These are phyloP conservation scores for Clathrospora elynae DNA, from an alignment of 2,329 filamentous ascomycete genomes.

Conservation along the genomic window DNA sequence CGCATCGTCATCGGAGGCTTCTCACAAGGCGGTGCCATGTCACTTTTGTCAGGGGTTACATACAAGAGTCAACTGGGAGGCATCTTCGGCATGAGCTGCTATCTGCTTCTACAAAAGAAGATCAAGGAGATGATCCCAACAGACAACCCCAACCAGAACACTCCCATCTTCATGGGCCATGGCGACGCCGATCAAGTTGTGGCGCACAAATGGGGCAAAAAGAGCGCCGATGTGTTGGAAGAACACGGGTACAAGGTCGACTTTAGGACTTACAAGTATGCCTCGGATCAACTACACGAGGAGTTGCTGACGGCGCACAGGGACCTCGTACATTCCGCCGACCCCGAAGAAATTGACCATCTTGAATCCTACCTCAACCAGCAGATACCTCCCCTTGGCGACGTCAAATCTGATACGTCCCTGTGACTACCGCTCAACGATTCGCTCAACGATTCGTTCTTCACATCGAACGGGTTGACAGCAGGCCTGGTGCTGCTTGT, in stretches of 20 bases:
- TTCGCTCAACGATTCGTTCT: no score
- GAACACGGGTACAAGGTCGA: slow-evolving; percentile 73
- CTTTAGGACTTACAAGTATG: slow-evolving; percentile 76
- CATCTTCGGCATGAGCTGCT: slow-evolving; percentile 83
- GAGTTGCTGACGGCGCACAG: slow-evolving; percentile 49
- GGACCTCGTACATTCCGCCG: slow-evolving; percentile 75
- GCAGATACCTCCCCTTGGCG: slow-evolving; percentile 56
- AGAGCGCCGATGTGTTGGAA: slow-evolving; percentile 70
- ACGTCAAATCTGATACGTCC: slow-evolving; percentile 31
- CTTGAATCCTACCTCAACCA: slow-evolving; percentile 68
- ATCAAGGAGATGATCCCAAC: slow-evolving; percentile 56
- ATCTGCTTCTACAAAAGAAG: slow-evolving; percentile 73
- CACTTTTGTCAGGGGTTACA: slow-evolving; percentile 79
- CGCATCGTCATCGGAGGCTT: slow-evolving; percentile 87
- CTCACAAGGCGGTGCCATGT: slow-evolving; percentile 86
- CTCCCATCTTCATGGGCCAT: slow-evolving; percentile 87
- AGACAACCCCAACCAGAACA: slow-evolving; percentile 68
- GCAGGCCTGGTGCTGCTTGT: slow-evolving; percentile 34
- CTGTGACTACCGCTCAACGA: slow-evolving; percentile 37
- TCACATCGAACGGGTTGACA: slow-evolving; percentile 16
- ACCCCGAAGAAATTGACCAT: slow-evolving; percentile 78
- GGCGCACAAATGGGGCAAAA: slow-evolving; percentile 67
- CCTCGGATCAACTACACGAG: no score
- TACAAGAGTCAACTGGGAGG: slow-evolving; percentile 77
- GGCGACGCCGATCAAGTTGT: slow-evolving; percentile 80